Base-by-base conservation (phyloP, 1,284 basidiomycete genomes). In the Macrocybe sp. region DNA sequence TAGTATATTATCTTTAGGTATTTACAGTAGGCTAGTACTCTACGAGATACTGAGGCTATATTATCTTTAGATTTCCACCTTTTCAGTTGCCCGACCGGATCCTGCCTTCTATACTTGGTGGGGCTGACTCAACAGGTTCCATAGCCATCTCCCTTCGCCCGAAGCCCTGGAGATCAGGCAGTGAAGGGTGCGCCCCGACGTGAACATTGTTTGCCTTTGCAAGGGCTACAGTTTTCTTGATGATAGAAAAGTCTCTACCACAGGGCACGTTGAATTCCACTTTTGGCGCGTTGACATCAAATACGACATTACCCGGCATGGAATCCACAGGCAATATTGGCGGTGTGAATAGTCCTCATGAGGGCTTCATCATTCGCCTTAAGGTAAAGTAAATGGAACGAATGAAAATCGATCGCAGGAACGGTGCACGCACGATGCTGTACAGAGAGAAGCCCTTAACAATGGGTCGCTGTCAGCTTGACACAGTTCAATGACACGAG, bases 261-360 rank as follows among this genome's bases (percentile, higher is more conserved):
- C 22, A 22, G 22, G 2, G 37, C 29, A 8, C 1, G 33, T 11
- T 22, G 4, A 37, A 41, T 9, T 40, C 22, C 33, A 41, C 28
- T 12, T 28, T 7, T 6, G 12, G 14, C 6, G 16, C 30, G 7
- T 4, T 12, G 11, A 22, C 2, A 7, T 32, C 37, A 37, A 38
- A 3, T 11, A 9, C 36, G 31, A 56, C 73, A 22, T 48, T 51
- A 81, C 78, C 77, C 76, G 9, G 77, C 79, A 54, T 84, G 82
- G 48, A 82, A 82, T 3, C 81, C 80, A 52, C 81, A 84, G 0
- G 82, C 81, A 10, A 82, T 65, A 51, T 84, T 83, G 0, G 81
- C 80, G 14, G 83, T 64, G 54, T 83, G 78, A 34, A 84, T 80
- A 1, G 76, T 79, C 50, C 75, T 73, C 76, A 83, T 81, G 41